Evolutionary conservation across 2,329 filamentous ascomycete species (phyloP).

Genomic region (Parastagonospora avenae): DNA sequence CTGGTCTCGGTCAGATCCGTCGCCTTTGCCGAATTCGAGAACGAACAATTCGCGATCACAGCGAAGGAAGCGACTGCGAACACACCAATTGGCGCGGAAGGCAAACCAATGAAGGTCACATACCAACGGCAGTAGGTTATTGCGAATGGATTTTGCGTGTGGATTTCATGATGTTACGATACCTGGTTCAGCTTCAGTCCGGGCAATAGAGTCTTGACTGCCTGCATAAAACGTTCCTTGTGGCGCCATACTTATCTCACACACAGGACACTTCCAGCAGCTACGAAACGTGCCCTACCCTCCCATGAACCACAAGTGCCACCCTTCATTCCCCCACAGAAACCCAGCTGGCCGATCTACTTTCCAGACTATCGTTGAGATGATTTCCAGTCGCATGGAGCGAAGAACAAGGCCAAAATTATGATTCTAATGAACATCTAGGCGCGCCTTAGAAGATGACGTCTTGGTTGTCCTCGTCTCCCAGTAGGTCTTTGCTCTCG

Average conservation of each 20-base stretch:
- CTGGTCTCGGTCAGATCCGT: conserved; percentile 87
- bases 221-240: conserved; percentile 1
- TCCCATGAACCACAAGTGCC: neutral
- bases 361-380: neutral
- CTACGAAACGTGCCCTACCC: neutral
- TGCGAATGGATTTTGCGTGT: conserved; percentile 23
- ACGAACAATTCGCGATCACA: conserved; percentile 83
- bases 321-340: neutral
- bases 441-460: conserved; percentile 71
- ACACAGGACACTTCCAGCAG: conserved; percentile 1
- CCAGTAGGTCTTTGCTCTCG: conserved; percentile 69
- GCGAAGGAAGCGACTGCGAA: conserved; percentile 93
- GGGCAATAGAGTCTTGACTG: neutral
- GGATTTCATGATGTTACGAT: conserved; percentile 21
- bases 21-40: conserved; percentile 96
- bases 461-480: conserved; percentile 78
- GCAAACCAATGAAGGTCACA: conserved; percentile 87
- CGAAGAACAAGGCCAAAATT: neutral
- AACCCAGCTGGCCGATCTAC: neutral
- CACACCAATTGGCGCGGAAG: conserved; percentile 75
- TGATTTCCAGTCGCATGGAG: neutral
- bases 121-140: conserved; percentile 80
- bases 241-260: conserved; percentile 13
- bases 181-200: conserved; percentile 15
- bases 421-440: neutral